Conservation (phyloP, 345 rosid genomes). For the Salix udensis region DNA sequence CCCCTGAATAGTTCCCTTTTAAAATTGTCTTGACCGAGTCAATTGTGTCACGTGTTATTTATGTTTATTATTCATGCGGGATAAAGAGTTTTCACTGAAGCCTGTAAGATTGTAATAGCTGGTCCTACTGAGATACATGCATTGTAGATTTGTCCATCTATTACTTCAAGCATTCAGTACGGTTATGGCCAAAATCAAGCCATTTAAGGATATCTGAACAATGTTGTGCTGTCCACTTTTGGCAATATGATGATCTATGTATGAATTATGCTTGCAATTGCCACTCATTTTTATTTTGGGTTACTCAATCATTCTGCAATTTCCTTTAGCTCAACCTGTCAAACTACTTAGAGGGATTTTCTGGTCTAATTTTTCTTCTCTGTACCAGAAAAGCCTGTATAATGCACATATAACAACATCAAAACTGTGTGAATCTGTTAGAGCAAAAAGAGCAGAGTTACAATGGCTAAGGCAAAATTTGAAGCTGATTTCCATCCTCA, state of each 20-base stretch:
- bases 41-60: not conserved
- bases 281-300: not conserved
- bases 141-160: not conserved
- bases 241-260: not conserved
- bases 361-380: constrained; percentile 10
- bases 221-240: not conserved
- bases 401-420: constrained; percentile 53
- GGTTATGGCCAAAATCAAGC: not conserved
- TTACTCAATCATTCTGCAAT: not conserved
- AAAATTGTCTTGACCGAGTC: not conserved
- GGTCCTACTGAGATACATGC: not conserved
- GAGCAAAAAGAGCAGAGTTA: constrained; percentile 51
- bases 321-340: not conserved
- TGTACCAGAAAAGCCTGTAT: constrained; percentile 60
- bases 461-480: constrained; percentile 63
- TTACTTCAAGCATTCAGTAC: not conserved
- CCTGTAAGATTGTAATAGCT: not conserved
- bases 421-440: constrained; percentile 68
- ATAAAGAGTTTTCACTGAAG: not conserved
- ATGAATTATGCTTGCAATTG: not conserved
- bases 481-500: constrained; percentile 60
- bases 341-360: not conserved
- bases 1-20: not conserved
- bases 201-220: not conserved
- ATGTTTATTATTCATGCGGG: not conserved